phyloP scores from a whole-genome alignment of 768 basidiomycete genomes.

The Boletus reticuloceps region DNA sequence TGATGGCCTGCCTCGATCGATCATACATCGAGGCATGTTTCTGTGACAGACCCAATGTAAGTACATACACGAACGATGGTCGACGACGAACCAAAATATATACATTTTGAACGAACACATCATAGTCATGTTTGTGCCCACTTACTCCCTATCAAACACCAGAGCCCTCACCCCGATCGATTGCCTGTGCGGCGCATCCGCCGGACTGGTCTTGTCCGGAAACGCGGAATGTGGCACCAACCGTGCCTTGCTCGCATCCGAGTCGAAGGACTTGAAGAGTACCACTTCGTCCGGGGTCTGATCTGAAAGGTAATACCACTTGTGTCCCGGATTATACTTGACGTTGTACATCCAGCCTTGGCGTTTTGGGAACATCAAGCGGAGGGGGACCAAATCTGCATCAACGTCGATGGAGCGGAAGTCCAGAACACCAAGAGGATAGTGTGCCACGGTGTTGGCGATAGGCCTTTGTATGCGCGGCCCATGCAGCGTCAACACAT shows the following conservation, averaged over 20 bases:
- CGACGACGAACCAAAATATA: no score
- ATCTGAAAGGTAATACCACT: slow-evolving; percentile 38
- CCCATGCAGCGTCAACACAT: not conserved
- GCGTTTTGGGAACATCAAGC: slow-evolving; percentile 32
- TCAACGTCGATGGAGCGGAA: not conserved
- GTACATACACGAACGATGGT: no score
- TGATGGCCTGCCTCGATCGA: no score
- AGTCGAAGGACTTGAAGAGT: slow-evolving; percentile 44
- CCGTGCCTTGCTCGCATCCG: slow-evolving; percentile 32
- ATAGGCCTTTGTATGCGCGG: not conserved
- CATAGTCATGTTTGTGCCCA: no score
- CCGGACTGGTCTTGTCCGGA: slow-evolving; percentile 30
- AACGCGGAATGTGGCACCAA: slow-evolving; percentile 40
- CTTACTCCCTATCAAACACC: slow-evolving; percentile 37
- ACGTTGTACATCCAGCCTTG: slow-evolving; percentile 23
- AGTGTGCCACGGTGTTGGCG: not conserved
- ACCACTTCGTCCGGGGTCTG: slow-evolving; percentile 39
- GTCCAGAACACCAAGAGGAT: not conserved
- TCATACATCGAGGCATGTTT: no score
- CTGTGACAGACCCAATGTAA: no score
- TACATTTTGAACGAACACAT: no score
- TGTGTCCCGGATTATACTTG: slow-evolving; percentile 32
- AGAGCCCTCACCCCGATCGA: slow-evolving; percentile 40
- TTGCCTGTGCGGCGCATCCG: slow-evolving; percentile 35
- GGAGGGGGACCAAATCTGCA: slow-evolving; percentile 12